Percentiles rank a stretch among this genome's conserved stretches.
Conservation (phyloP, 225 moss, liverwort and hornwort genomes). For the Polytrichum commune region DNA sequence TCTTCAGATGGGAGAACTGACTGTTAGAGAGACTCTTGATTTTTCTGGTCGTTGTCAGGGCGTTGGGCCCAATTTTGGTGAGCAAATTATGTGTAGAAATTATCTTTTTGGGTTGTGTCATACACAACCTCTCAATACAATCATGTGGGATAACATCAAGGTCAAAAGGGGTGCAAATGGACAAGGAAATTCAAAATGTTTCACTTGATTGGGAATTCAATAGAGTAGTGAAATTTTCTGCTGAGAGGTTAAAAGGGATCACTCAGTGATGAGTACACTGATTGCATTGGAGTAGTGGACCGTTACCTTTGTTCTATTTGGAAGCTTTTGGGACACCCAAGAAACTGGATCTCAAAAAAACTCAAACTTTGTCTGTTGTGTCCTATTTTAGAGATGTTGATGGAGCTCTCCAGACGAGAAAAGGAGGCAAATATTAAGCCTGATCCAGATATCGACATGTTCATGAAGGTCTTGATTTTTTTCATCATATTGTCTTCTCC, state of each 20-base stretch:
- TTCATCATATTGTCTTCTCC: too few relatives aligned
- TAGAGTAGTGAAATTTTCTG: too few relatives aligned
- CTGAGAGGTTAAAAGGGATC: too few relatives aligned
- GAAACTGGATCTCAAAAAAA: too few relatives aligned
- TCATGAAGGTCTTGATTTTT: constrained; percentile 59
- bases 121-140: too few relatives aligned
- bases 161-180: too few relatives aligned
- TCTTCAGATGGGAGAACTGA: constrained; percentile 77
- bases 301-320: background rate
- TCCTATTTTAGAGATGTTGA: constrained; percentile 44
- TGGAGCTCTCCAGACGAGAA: constrained; percentile 69
- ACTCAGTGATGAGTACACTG: too few relatives aligned
- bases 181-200: too few relatives aligned
- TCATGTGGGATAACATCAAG: too few relatives aligned
- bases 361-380: background rate
- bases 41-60: constrained; percentile 85
- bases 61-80: constrained; percentile 72
- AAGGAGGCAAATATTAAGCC: constrained; percentile 73
- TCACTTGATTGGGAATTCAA: too few relatives aligned
- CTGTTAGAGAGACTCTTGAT: constrained; percentile 74
- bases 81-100: background rate
- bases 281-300: background rate
- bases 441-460: constrained; percentile 74
- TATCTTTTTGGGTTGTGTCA: too few relatives aligned
- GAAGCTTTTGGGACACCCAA: too few relatives aligned